Percentiles rank a stretch among this genome's conserved stretches.
These are phyloP conservation scores for Plasmodium coatneyi DNA, from an alignment of 169 alveolate genomes.

Conservation along the genomic window DNA sequence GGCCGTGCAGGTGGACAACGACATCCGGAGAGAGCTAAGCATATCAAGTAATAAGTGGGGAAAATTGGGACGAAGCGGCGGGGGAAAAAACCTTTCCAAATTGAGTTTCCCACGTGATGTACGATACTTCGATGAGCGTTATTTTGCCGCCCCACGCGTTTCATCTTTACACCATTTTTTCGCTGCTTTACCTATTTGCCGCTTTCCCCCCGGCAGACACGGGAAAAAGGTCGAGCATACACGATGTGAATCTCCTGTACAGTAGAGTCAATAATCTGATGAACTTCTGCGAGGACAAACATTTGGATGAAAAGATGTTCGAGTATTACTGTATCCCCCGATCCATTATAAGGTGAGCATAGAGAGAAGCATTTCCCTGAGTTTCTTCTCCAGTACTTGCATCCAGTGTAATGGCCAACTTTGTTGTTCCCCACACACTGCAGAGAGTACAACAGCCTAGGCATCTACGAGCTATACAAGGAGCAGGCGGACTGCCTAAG, in stretches of 20 bases:
- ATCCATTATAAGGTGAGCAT: slow-evolving; percentile 28
- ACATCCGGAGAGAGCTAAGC: slow-evolving; percentile 17
- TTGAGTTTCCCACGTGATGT: not conserved
- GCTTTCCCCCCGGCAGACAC: slow-evolving; percentile 11
- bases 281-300: not conserved
- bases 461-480: slow-evolving; percentile 27
- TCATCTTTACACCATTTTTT: no score
- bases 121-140: not conserved
- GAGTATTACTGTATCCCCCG: slow-evolving; percentile 46
- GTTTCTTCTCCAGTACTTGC: not conserved
- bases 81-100: not conserved
- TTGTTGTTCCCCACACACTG: not conserved
- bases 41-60: slow-evolving; percentile 43
- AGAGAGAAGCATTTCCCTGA: not conserved
- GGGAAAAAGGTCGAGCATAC: slow-evolving; percentile 30
- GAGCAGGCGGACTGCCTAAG: slow-evolving; percentile 42
- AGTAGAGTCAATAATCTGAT: not conserved
- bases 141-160: not conserved
- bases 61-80: not conserved
- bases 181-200: no score
- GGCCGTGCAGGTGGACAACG: slow-evolving; percentile 20
- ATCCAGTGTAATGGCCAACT: not conserved
- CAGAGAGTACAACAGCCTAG: slow-evolving; percentile 38
- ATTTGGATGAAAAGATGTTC: slow-evolving; percentile 9
- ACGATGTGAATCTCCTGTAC: slow-evolving; percentile 8